phyloP scores from a whole-genome alignment of 495 filamentous ascomycete genomes.

The Cryomyces minteri region DNA sequence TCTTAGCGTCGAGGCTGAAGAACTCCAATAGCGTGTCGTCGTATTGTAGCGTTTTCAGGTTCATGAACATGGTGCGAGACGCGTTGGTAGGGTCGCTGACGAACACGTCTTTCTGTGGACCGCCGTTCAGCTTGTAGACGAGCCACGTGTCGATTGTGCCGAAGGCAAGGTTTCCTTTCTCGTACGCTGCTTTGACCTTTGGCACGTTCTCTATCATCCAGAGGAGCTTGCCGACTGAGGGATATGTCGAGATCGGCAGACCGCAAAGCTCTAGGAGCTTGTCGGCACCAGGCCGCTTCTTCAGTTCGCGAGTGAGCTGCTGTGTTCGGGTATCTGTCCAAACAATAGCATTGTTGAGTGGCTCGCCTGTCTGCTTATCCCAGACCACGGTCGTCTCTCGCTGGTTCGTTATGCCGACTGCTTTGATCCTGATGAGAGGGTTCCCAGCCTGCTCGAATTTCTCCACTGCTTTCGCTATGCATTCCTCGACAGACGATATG shows the following conservation, averaged over 20 bases:
- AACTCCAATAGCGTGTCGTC: slow-evolving; percentile 66
- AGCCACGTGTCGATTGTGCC: slow-evolving; percentile 93
- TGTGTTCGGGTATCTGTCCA: slow-evolving; percentile 87
- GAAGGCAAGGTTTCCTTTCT: slow-evolving; percentile 64
- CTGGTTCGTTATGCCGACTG: slow-evolving; percentile 87
- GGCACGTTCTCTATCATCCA: slow-evolving; percentile 68
- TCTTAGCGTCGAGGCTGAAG: slow-evolving; percentile 59
- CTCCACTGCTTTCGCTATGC: slow-evolving; percentile 35
- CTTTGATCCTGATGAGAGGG: slow-evolving; percentile 52
- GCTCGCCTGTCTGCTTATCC: slow-evolving; percentile 73
- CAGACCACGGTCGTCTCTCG: slow-evolving; percentile 85
- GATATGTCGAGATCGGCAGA: slow-evolving; percentile 83
- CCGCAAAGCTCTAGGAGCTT: slow-evolving; percentile 60
- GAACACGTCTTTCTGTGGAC: slow-evolving; percentile 36
- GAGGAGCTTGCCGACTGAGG: slow-evolving; percentile 72
- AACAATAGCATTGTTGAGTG: slow-evolving; percentile 76
- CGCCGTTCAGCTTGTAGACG: slow-evolving; percentile 77
- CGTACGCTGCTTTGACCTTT: slow-evolving; percentile 57
- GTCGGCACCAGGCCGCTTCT: slow-evolving; percentile 43
- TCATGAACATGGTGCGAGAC: slow-evolving; percentile 93
- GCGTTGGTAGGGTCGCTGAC: slow-evolving; percentile 90
- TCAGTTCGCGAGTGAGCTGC: slow-evolving; percentile 64
- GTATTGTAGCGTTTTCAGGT: slow-evolving; percentile 71
- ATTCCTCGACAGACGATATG: slow-evolving; percentile 58
- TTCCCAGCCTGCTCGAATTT: slow-evolving; percentile 30